A percentile compares a stretch with the other conserved stretches of the same genome.
Conservation (phyloP, 768 basidiomycete species). For the Boletus tomentosulus region DNA sequence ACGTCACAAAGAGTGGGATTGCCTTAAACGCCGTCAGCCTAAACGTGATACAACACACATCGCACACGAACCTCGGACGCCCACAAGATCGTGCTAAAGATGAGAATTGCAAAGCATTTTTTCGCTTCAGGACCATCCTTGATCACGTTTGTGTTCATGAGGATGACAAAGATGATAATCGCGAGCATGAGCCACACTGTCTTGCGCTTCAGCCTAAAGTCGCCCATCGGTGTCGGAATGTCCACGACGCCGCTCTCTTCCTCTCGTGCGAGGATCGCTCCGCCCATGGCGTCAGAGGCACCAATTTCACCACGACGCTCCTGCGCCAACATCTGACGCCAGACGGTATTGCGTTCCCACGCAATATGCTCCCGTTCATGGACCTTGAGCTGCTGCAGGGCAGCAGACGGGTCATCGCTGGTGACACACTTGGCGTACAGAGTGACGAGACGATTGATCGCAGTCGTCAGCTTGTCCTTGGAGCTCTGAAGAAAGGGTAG, state of each 20-base stretch:
- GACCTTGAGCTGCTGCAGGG: slow-evolving; percentile 77
- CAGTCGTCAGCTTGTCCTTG: slow-evolving; percentile 57
- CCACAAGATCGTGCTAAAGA: slow-evolving; percentile 92
- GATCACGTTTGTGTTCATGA: slow-evolving; percentile 61
- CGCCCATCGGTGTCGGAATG: slow-evolving; percentile 64
- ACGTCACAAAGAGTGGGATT: slow-evolving; percentile 97
- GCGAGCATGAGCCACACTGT: slow-evolving; percentile 57
- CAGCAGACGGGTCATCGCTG: slow-evolving; percentile 59
- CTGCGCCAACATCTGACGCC: slow-evolving; percentile 90
- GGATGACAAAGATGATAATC: slow-evolving; percentile 47
- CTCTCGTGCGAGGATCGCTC: slow-evolving; percentile 44
- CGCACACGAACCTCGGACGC: slow-evolving; percentile 75
- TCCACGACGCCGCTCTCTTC: slow-evolving; percentile 34
- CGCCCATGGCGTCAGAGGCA: slow-evolving; percentile 35
- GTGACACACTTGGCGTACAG: slow-evolving; percentile 87
- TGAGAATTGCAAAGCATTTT: slow-evolving; percentile 84
- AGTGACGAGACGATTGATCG: slow-evolving; percentile 55
- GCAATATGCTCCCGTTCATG: slow-evolving; percentile 92
- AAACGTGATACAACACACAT: not conserved
- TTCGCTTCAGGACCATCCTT: slow-evolving; percentile 65
- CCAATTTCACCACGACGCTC: slow-evolving; percentile 57
- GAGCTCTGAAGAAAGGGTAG: slow-evolving; percentile 64
- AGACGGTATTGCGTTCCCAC: slow-evolving; percentile 96
- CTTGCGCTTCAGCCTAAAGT: slow-evolving; percentile 60
- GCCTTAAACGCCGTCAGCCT: slow-evolving; percentile 49